A percentile compares a stretch with the other conserved stretches of the same genome.
Conservation (phyloP, 2,329 filamentous ascomycete genomes). For the Dactylellina sp. region DNA sequence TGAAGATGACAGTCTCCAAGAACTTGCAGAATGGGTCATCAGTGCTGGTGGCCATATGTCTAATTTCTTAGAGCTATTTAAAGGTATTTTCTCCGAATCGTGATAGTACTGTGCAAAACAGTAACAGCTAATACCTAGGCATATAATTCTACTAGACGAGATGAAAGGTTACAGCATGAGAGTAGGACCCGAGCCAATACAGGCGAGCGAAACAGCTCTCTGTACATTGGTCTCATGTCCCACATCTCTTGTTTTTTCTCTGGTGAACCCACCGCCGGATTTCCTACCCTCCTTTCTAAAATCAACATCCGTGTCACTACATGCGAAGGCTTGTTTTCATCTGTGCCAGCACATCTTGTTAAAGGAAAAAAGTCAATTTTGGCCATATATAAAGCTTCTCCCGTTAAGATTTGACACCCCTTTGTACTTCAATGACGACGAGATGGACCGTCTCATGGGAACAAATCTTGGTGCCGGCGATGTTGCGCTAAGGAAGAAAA, state of each 20-base stretch:
- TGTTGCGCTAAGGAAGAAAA: constrained; percentile 60
- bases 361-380: constrained; percentile 43
- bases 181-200: constrained; percentile 5
- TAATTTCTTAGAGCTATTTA: constrained; percentile 28
- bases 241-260: constrained; percentile 38
- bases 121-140: constrained; percentile 5
- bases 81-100: constrained; percentile 13
- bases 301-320: constrained; percentile 31
- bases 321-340: constrained; percentile 51
- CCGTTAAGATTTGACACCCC: constrained; percentile 59
- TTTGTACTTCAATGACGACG: constrained; percentile 58
- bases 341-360: constrained; percentile 45
- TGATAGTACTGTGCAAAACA: no score
- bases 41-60: constrained; percentile 35
- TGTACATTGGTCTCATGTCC: constrained; percentile 39
- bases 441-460: constrained; percentile 58
- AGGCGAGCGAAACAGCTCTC: not conserved
- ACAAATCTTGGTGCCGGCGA: constrained; percentile 58
- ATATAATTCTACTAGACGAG: constrained; percentile 27
- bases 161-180: constrained; percentile 30
- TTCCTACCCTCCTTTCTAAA: constrained; percentile 22
- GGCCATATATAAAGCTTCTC: constrained; percentile 60
- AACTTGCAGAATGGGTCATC: constrained; percentile 47
- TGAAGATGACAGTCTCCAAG: constrained; percentile 28
- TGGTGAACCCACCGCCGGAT: constrained; percentile 32